Conservation (phyloP, 163 green algal species). For the Coccomyxa subellipsoidea region DNA sequence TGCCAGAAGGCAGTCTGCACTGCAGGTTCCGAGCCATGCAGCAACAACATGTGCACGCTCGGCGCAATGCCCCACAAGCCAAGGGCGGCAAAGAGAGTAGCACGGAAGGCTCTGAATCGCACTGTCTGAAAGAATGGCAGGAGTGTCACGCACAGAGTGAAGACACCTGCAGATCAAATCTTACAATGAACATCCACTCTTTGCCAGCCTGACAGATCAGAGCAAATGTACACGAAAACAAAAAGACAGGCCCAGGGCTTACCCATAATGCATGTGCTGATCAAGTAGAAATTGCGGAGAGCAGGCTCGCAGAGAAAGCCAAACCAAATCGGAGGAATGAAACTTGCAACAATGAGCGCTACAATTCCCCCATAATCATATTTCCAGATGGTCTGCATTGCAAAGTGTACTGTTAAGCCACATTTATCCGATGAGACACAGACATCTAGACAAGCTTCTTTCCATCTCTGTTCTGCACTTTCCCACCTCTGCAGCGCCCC, state of each 20-base stretch:
- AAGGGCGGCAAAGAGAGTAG: constrained; percentile 76
- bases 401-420: neutral
- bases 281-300: constrained; percentile 76
- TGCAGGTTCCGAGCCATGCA: neutral
- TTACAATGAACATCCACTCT: neutral
- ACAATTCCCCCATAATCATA: constrained; percentile 96
- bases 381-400: constrained; percentile 74
- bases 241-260: neutral
- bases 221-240: no score
- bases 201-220: neutral
- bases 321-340: constrained; percentile 89
- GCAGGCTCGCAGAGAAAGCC: constrained; percentile 82
- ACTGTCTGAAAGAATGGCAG: constrained; percentile 72
- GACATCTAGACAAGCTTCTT: no score
- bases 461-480: no score
- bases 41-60: neutral
- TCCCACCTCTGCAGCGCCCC: neutral
- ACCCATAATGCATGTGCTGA: constrained; percentile 37
- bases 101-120: constrained; percentile 69
- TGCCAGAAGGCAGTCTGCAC: neutral
- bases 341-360: constrained; percentile 89
- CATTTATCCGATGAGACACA: neutral
- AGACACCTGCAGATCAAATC: constrained; percentile 12
- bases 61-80: constrained; percentile 85
- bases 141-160: constrained; percentile 51